Evolutionary conservation across 352 stramenopile species (phyloP), one percentile per base, ranked within the genome.

Genomic region (Phytophthora sansomeana): DNA sequence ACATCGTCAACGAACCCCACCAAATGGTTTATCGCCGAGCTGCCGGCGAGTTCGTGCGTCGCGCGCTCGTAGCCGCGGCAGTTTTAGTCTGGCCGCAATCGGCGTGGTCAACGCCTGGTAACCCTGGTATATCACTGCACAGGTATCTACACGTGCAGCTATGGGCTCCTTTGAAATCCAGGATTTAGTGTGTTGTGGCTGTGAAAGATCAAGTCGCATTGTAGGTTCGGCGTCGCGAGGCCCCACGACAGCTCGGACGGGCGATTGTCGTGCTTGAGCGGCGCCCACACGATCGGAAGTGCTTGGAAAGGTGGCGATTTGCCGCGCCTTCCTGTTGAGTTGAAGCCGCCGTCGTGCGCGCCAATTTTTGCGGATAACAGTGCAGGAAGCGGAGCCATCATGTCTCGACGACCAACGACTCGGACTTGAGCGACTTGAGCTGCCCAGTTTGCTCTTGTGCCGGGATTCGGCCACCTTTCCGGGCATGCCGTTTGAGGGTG

Each of bases 371-470:
- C n/a, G n/a, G n/a, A n/a, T n/a, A n/a, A n/a, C n/a, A n/a, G n/a
- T n/a, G n/a, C n/a, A n/a, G n/a, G n/a, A n/a, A n/a, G n/a, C n/a
- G n/a, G n/a, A n/a, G n/a, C n/a, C n/a, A n/a, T n/a, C n/a, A n/a
- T n/a, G n/a, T n/a, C n/a, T n/a, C 63, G 63, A 71, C 55, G 55
- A 70, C 54, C 48, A n/a, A n/a, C 55, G 47, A 71, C 49, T 48
- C 54, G 36, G 62, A 41, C 58, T 53, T 28, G 10, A 47, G n/a
- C n/a, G n/a, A n/a, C n/a, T n/a, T n/a, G 39, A 61, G 32, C 17
- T 68, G 50, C n/a, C 63, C 32, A 66, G 51, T 71, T 65, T 71
- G 62, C 46, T 33, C 44, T n/a, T n/a, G n/a, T n/a, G n/a, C n/a
- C n/a, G n/a, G n/a, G n/a, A n/a, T 58, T 51, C 51, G 39, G 55